Evolutionary conservation across 352 stramenopile species (phyloP).

Genomic region (Phytophthora chlamydospora): DNA sequence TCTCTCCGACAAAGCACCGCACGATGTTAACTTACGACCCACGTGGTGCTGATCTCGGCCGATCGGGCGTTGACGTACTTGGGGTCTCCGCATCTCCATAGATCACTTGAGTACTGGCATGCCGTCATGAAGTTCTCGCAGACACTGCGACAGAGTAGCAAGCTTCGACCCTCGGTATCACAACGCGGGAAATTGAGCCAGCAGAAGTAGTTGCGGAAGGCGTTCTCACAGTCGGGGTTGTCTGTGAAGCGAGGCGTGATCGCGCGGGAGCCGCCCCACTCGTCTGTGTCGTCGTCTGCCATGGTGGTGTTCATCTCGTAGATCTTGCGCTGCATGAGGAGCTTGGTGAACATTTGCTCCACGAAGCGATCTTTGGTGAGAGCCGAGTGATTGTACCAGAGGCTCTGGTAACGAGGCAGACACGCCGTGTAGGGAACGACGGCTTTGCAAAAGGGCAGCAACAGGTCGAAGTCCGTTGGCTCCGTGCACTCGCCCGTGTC

Average conservation of each 20-base stretch:
- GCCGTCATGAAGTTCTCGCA: constrained; percentile 92
- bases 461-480: constrained; percentile 66
- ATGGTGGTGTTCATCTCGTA: constrained; percentile 75
- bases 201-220: constrained; percentile 92
- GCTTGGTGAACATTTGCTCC: constrained; percentile 69
- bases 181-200: constrained; percentile 93
- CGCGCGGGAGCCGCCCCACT: constrained; percentile 63
- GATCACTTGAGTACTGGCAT: constrained; percentile 82
- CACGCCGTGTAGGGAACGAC: constrained; percentile 80
- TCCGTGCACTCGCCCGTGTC: constrained; percentile 71
- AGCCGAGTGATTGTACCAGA: constrained; percentile 83
- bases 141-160: constrained; percentile 88
- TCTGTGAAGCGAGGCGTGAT: constrained; percentile 83
- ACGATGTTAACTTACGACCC: constrained; percentile 47
- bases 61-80: constrained; percentile 72
- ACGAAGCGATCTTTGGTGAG: constrained; percentile 78
- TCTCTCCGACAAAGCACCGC: neutral
- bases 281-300: constrained; percentile 62
- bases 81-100: constrained; percentile 88
- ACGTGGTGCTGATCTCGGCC: constrained; percentile 68
- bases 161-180: constrained; percentile 77
- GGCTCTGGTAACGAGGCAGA: constrained; percentile 67
- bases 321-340: constrained; percentile 60
- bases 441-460: constrained; percentile 73
- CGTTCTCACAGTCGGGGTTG: constrained; percentile 89